Evolutionary conservation across 177 flowering plant genomes (phyloP).

Genomic region (Vitis hybrid): DNA sequence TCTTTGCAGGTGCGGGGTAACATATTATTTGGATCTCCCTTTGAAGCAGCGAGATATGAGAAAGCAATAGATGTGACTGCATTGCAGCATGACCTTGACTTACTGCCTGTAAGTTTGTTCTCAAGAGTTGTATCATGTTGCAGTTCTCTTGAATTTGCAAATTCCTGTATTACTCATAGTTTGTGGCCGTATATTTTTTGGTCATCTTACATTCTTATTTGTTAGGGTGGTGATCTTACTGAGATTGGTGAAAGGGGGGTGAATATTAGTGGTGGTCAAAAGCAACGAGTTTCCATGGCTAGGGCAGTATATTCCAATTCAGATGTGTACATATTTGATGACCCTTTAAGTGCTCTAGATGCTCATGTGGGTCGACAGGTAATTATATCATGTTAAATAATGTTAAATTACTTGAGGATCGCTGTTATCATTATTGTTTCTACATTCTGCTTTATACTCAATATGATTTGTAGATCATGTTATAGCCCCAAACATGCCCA

Average conservation of each 20-base stretch:
- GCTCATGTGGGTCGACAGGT: constrained; percentile 98
- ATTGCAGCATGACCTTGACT: constrained; percentile 84
- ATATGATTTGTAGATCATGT: background rate
- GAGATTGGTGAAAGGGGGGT: constrained; percentile 99
- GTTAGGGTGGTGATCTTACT: constrained; percentile 96
- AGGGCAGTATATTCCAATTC: constrained; percentile 94
- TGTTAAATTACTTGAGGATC: background rate
- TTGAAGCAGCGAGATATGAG: constrained; percentile 60
- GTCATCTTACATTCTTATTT: constrained; percentile 7
- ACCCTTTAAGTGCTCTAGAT: constrained; percentile 97
- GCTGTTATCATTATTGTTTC: background rate
- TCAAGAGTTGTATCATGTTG: background rate
- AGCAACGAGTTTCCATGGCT: constrained; percentile 98
- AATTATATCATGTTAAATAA: constrained; percentile 6
- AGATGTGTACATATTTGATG: constrained; percentile 95
- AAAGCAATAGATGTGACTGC: constrained; percentile 82
- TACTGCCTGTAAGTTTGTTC: constrained; percentile 69
- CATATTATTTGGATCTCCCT: constrained; percentile 84
- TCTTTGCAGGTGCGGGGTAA: constrained; percentile 83
- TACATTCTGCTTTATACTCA: background rate
- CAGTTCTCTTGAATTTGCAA: background rate
- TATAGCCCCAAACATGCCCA: background rate
- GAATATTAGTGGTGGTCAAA: constrained; percentile 97
- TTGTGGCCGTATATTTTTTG: constrained; percentile 6
- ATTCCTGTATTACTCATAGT: background rate